These are phyloP conservation scores for Lagenidium giganteum DNA, from an alignment of 352 stramenopile species.

Conservation along the genomic window DNA sequence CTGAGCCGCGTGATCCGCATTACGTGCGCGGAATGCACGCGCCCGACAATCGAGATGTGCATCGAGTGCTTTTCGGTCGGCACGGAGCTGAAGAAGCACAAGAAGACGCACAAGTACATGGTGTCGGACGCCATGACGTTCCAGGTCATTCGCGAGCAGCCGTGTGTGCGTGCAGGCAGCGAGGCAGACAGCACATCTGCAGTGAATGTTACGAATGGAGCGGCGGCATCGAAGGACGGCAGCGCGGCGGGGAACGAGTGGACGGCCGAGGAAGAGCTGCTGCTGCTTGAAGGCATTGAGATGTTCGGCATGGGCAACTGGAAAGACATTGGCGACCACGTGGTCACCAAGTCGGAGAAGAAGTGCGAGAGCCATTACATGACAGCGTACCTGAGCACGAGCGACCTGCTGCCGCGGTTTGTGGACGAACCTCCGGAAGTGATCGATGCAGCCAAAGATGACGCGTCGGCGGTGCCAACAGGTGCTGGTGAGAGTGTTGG, in stretches of 20 bases:
- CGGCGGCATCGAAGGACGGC: background rate
- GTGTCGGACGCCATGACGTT: conserved; percentile 83
- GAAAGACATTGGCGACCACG: conserved; percentile 88
- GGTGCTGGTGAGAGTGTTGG: conserved; percentile 5
- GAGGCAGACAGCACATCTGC: background rate
- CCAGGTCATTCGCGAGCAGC: conserved; percentile 55
- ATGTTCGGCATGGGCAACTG: conserved; percentile 97
- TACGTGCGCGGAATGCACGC: conserved; percentile 70
- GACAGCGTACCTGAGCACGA: conserved; percentile 59
- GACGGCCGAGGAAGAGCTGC: conserved; percentile 94
- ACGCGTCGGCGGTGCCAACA: conserved; percentile 9
- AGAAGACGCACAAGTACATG: conserved; percentile 76
- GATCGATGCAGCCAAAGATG: conserved; percentile 18
- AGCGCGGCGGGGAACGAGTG: conserved; percentile 62
- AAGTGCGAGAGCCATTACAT: conserved; percentile 90
- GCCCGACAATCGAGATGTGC: conserved; percentile 85
- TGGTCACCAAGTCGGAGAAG: conserved; percentile 80
- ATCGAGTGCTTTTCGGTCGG: conserved; percentile 93
- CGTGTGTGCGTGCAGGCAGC: too few species aligned
- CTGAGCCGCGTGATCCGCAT: conserved; percentile 82
- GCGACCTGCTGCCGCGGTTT: conserved; percentile 61
- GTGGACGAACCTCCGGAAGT: conserved; percentile 34
- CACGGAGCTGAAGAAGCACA: conserved; percentile 71
- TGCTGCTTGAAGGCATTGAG: conserved; percentile 94
- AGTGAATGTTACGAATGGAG: background rate